Conservation (phyloP, 495 filamentous ascomycete genomes). For the Xylaria venustula region DNA sequence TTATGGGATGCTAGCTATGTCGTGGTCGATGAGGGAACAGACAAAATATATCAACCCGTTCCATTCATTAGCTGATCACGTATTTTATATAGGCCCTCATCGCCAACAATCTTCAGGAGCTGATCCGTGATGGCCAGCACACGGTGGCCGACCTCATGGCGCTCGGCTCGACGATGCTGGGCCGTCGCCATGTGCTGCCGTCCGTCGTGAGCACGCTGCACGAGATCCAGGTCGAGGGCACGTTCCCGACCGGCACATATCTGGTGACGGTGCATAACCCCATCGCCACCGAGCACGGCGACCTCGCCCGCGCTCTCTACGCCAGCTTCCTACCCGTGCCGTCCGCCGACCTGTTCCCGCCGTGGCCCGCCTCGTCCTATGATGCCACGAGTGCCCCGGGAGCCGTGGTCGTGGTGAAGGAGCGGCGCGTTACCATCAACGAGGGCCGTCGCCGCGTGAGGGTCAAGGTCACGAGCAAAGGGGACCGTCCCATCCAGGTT, state of each 20-base stretch:
- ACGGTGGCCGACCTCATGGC: constrained; percentile 91
- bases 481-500: constrained; percentile 89
- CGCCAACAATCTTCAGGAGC: constrained; percentile 86
- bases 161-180: constrained; percentile 87
- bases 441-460: constrained; percentile 70
- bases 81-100: constrained; percentile 71
- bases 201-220: constrained; percentile 71
- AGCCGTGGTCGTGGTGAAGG: constrained; percentile 71
- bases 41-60: no score
- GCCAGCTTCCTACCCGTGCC: constrained; percentile 90
- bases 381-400: constrained; percentile 70
- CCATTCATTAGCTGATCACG: no score
- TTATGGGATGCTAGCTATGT: no score
- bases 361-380: constrained; percentile 57
- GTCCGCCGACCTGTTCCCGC: constrained; percentile 60
- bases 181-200: constrained; percentile 88
- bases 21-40: no score
- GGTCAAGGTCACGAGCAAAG: constrained; percentile 78
- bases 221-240: constrained; percentile 92
- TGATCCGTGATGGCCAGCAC: constrained; percentile 95
- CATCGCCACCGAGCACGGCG: constrained; percentile 81
- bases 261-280: constrained; percentile 94
- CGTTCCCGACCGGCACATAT: constrained; percentile 87
- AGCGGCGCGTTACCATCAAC: constrained; percentile 64
- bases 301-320: constrained; percentile 83